phyloP scores from a whole-genome alignment of 495 filamentous ascomycete genomes.

The Massariosphaeria phaeospora region DNA sequence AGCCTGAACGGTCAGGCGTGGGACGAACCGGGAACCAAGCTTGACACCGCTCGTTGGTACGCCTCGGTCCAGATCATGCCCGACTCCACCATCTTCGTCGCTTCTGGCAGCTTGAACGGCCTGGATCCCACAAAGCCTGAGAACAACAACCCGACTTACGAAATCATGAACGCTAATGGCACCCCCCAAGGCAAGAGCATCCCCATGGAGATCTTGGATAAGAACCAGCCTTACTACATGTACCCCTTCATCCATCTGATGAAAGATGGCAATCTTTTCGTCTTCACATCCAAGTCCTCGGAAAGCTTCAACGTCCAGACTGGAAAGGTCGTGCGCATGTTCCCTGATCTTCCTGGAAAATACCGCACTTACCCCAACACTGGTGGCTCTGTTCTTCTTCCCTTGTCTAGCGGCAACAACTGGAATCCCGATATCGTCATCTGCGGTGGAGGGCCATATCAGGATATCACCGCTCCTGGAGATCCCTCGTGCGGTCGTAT shows the following conservation, averaged over 20 bases:
- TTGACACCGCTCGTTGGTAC: constrained; percentile 56
- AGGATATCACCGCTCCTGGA: constrained; percentile 56
- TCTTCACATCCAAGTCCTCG: constrained; percentile 54
- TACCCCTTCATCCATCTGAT: constrained; percentile 61
- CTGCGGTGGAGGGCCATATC: constrained; percentile 61
- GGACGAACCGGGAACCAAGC: constrained; percentile 54
- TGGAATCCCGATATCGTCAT: constrained; percentile 54
- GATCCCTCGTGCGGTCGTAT: constrained; percentile 59
- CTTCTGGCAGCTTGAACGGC: constrained; percentile 59
- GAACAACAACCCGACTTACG: constrained; percentile 64
- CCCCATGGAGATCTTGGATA: constrained; percentile 49
- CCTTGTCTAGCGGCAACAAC: constrained; percentile 49
- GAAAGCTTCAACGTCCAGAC: constrained; percentile 50
- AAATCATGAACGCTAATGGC: constrained; percentile 49
- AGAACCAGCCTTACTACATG: constrained; percentile 62
- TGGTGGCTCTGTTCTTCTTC: constrained; percentile 55
- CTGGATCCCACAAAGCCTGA: constrained; percentile 50
- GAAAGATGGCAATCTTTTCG: constrained; percentile 51
- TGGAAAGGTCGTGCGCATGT: constrained; percentile 41
- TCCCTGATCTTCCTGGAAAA: constrained; percentile 55
- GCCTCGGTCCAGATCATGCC: constrained; percentile 54
- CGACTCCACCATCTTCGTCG: constrained; percentile 54
- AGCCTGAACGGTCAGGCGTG: constrained; percentile 49
- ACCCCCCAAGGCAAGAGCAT: constrained; percentile 44
- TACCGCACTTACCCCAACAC: constrained; percentile 63